A percentile compares a stretch with the other conserved stretches of the same genome.
phyloP scores from a whole-genome alignment of 202 grass and related monocot genomes.

The Saccharum hybrid region DNA sequence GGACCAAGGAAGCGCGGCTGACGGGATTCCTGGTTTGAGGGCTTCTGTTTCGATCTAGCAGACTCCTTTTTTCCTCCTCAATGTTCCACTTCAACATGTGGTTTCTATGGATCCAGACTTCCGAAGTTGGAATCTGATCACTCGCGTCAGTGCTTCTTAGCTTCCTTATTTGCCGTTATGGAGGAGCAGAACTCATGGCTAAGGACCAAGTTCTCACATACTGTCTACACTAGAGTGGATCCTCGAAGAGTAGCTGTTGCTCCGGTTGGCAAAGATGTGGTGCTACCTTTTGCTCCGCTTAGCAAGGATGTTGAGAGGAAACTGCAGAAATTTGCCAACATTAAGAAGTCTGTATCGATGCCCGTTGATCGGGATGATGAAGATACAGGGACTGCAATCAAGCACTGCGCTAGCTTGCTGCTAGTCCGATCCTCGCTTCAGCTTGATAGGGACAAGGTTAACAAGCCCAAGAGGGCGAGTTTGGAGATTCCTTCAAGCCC shows the following conservation, averaged over 20 bases:
- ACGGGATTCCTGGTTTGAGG: slow-evolving; percentile 18
- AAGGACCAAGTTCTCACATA: slow-evolving; percentile 56
- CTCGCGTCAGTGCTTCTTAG: neutral
- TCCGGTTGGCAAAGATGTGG: slow-evolving; percentile 47
- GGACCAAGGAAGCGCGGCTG: neutral
- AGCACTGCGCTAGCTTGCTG: slow-evolving; percentile 53
- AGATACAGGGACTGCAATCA: slow-evolving; percentile 34
- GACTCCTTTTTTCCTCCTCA: slow-evolving; percentile 22
- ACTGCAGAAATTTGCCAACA: slow-evolving; percentile 41
- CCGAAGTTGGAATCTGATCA: slow-evolving; percentile 54
- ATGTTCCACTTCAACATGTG: slow-evolving; percentile 51
- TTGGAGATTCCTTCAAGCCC: slow-evolving; percentile 39
- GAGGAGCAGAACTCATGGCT: slow-evolving; percentile 67
- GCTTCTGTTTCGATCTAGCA: slow-evolving; percentile 15
- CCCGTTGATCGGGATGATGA: slow-evolving; percentile 43
- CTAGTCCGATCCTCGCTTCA: slow-evolving; percentile 32
- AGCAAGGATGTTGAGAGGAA: slow-evolving; percentile 48
- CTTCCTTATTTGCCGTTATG: slow-evolving; percentile 38
- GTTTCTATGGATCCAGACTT: slow-evolving; percentile 47
- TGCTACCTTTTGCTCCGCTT: slow-evolving; percentile 44
- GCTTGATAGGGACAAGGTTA: slow-evolving; percentile 33
- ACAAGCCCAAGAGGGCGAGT: slow-evolving; percentile 23
- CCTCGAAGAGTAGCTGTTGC: slow-evolving; percentile 7
- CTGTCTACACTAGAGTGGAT: slow-evolving; percentile 50
- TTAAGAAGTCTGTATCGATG: slow-evolving; percentile 50